A percentile compares a stretch with the other conserved stretches of the same genome.
Conservation (phyloP, 305 asterid genomes). For the Fraxinus dipetala region DNA sequence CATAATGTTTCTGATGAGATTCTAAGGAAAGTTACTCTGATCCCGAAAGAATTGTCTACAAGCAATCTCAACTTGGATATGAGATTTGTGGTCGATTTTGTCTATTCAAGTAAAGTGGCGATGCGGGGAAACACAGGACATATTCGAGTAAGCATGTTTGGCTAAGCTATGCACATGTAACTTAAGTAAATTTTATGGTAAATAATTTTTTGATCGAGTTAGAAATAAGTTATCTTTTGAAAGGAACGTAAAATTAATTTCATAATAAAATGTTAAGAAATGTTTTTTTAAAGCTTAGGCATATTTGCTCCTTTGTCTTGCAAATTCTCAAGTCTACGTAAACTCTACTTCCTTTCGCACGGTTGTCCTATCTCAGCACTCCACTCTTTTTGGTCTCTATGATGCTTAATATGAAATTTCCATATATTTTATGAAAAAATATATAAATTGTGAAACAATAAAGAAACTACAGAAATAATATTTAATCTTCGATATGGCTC, state of each 20-base stretch:
- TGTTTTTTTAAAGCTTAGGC: not conserved
- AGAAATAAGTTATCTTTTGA: not conserved
- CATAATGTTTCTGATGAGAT: not conserved
- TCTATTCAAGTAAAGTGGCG: not conserved
- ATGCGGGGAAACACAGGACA: not conserved
- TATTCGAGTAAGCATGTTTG: not conserved
- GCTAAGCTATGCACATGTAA: not conserved
- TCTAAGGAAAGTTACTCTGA: not conserved
- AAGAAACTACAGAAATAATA: not conserved
- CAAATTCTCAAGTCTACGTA: not conserved
- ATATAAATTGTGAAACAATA: not conserved
- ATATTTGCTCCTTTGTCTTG: not conserved
- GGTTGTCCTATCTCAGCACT: not conserved
- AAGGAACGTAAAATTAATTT: not conserved
- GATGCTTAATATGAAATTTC: not conserved
- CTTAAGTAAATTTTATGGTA: not conserved
- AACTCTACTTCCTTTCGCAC: not conserved
- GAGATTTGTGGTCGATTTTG: not conserved
- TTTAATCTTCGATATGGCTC: not conserved
- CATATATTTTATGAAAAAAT: not conserved
- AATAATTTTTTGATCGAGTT: not conserved
- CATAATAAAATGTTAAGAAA: not conserved
- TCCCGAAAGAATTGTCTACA: not conserved
- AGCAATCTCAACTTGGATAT: not conserved
- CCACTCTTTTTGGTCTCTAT: not conserved